These are phyloP conservation scores for Penicillium chermesinum DNA, from an alignment of 495 filamentous ascomycete genomes.

Conservation along the genomic window DNA sequence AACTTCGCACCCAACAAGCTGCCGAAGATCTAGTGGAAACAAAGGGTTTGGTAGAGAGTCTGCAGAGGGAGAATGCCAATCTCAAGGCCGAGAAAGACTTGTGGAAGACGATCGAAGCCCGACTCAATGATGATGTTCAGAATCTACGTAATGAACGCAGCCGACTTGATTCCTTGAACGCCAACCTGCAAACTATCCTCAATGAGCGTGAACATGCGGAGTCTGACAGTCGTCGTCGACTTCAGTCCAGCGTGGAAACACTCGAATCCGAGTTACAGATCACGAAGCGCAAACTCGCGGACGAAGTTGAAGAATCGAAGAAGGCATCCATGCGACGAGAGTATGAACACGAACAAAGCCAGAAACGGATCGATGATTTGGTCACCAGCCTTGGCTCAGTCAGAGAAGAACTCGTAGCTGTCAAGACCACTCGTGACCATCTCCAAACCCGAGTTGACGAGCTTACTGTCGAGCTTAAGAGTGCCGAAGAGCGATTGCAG, in stretches of 20 bases:
- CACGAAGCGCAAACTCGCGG: slow-evolving; percentile 76
- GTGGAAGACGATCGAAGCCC: slow-evolving; percentile 85
- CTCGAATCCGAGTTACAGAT: slow-evolving; percentile 71
- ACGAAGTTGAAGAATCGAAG: slow-evolving; percentile 77
- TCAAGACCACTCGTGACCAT: slow-evolving; percentile 82
- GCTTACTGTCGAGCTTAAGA: slow-evolving; percentile 77
- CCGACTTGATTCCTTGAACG: slow-evolving; percentile 71
- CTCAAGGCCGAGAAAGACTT: slow-evolving; percentile 88
- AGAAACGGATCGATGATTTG: slow-evolving; percentile 86
- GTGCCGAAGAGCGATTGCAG: slow-evolving; percentile 77
- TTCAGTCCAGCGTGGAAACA: slow-evolving; percentile 69
- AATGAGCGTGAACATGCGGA: slow-evolving; percentile 89
- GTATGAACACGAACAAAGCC: slow-evolving; percentile 77
- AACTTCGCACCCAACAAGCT: slow-evolving; percentile 81
- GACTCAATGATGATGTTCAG: slow-evolving; percentile 81
- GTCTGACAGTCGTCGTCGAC: slow-evolving; percentile 68
- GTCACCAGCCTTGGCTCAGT: slow-evolving; percentile 67
- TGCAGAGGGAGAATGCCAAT: slow-evolving; percentile 87
- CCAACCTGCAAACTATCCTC: slow-evolving; percentile 74
- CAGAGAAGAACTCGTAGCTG: slow-evolving; percentile 75
- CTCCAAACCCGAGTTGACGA: slow-evolving; percentile 84
- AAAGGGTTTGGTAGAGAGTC: slow-evolving; percentile 71
- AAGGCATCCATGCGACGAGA: slow-evolving; percentile 76
- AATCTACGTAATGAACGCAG: slow-evolving; percentile 74
- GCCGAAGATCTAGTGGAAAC: slow-evolving; percentile 90